These are phyloP conservation scores for Cichorium intybus DNA, from an alignment of 140 eudicot genomes.

Conservation along the genomic window DNA sequence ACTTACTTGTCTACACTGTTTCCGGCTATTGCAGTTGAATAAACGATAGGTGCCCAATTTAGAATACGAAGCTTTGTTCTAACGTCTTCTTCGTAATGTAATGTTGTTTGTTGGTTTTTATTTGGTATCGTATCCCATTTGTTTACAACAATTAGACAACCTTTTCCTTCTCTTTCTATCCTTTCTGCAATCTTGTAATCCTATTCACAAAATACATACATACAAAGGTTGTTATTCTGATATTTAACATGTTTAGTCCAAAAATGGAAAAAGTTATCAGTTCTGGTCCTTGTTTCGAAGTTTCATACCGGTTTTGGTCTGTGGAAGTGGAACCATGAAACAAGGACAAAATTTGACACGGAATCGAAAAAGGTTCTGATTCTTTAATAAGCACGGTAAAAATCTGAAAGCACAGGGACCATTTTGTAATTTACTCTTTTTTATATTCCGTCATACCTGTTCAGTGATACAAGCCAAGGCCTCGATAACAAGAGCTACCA, in stretches of 20 bases:
- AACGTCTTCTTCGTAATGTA: slow-evolving; percentile 83
- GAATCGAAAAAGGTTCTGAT: too few relatives aligned
- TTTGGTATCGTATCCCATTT: slow-evolving; percentile 99
- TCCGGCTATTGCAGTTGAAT: slow-evolving; percentile 85
- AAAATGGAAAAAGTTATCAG: not conserved
- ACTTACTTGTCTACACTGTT: slow-evolving; percentile 83
- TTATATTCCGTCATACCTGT: slow-evolving; percentile 77
- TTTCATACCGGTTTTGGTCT: not conserved
- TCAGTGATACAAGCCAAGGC: slow-evolving; percentile 97
- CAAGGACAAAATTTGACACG: not conserved
- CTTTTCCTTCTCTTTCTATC: slow-evolving; percentile 95
- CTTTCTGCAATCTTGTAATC: slow-evolving; percentile 94
- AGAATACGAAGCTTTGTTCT: slow-evolving; percentile 86
- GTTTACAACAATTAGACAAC: slow-evolving; percentile 94
- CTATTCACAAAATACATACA: slow-evolving; percentile 45
- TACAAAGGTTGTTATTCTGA: not conserved
- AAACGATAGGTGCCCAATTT: slow-evolving; percentile 97
- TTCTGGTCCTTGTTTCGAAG: not conserved
- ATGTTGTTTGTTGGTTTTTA: slow-evolving; percentile 82
- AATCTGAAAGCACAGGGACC: not conserved
- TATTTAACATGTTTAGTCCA: not conserved
- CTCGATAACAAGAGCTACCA: slow-evolving; percentile 91
- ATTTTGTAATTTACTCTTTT: not conserved
- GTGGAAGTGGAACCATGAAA: too few relatives aligned
- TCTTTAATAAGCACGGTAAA: too few relatives aligned